These are phyloP conservation scores for Adansonia digitata DNA, from an alignment of 345 rosid species.

Conservation along the genomic window DNA sequence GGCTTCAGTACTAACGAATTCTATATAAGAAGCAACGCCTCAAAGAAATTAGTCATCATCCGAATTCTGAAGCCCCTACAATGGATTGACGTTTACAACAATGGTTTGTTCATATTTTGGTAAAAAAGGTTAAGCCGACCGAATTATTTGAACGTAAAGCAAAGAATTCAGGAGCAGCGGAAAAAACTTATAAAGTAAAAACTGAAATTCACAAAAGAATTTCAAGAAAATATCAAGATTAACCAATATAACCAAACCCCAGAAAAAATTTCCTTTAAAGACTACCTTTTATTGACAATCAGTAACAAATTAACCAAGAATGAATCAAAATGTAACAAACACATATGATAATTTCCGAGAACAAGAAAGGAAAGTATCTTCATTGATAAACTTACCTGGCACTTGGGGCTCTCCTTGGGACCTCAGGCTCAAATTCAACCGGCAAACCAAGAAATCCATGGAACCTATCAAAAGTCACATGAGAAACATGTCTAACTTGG, in stretches of 20 bases:
- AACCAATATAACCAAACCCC: constrained; percentile 4
- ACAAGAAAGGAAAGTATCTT: not conserved
- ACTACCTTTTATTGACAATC: not conserved
- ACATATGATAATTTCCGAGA: constrained; percentile 2
- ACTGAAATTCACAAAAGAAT: not conserved
- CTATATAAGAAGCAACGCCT: not conserved
- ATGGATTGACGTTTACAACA: not conserved
- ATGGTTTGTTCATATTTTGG: not conserved
- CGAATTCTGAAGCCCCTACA: not conserved
- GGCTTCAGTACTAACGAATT: not conserved
- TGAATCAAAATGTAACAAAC: constrained; percentile 1
- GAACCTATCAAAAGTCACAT: constrained; percentile 98
- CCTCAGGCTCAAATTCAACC: constrained; percentile 96
- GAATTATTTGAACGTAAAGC: not conserved
- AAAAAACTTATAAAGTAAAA: not conserved
- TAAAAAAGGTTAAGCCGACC: not conserved
- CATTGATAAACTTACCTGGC: constrained; percentile 53
- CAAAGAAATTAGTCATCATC: not conserved
- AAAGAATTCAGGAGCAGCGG: not conserved
- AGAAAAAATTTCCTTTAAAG: not conserved
- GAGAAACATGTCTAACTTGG: constrained; percentile 91
- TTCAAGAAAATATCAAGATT: not conserved
- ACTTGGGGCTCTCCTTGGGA: constrained; percentile 89
- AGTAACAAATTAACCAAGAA: not conserved
- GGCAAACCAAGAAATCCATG: constrained; percentile 98